A percentile compares a stretch with the other conserved stretches of the same genome.
These are phyloP conservation scores for Penicillium vulpinum DNA, from an alignment of 2,329 filamentous ascomycete species.

Conservation along the genomic window DNA sequence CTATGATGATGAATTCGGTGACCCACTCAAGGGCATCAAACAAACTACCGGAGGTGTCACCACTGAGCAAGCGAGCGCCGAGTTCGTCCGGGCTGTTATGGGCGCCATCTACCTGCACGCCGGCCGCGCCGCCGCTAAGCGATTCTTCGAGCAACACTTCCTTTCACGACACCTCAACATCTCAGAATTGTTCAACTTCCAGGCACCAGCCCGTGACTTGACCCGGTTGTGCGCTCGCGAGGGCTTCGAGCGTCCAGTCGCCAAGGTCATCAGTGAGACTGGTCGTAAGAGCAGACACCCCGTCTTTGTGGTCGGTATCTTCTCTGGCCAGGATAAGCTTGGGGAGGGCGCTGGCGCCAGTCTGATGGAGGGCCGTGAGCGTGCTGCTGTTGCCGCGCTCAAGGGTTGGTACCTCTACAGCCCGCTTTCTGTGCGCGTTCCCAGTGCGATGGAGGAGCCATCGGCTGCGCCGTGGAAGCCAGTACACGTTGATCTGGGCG, in stretches of 20 bases:
- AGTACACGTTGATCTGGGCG: slow-evolving; percentile 68
- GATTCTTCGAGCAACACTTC: slow-evolving; percentile 82
- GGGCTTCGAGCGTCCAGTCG: slow-evolving; percentile 83
- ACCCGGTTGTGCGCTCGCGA: slow-evolving; percentile 81
- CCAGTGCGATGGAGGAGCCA: slow-evolving; percentile 67
- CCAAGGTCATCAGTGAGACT: slow-evolving; percentile 85
- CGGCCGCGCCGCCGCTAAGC: slow-evolving; percentile 73
- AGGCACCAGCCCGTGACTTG: slow-evolving; percentile 79
- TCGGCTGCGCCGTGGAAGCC: slow-evolving; percentile 65
- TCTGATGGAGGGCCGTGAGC: slow-evolving; percentile 72
- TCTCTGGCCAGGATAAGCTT: slow-evolving; percentile 84
- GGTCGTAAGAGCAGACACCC: slow-evolving; percentile 80
- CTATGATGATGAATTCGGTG: slow-evolving; percentile 82
- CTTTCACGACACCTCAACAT: slow-evolving; percentile 77
- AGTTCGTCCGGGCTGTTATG: slow-evolving; percentile 79
- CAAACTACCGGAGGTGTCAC: slow-evolving; percentile 43
- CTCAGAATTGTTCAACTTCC: slow-evolving; percentile 77
- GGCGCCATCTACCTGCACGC: slow-evolving; percentile 84
- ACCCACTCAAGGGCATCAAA: slow-evolving; percentile 47
- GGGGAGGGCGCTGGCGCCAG: slow-evolving; percentile 83
- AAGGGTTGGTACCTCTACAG: slow-evolving; percentile 97
- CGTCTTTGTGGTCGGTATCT: slow-evolving; percentile 92
- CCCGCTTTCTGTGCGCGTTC: slow-evolving; percentile 66
- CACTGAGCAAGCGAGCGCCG: slow-evolving; percentile 63
- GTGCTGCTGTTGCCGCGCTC: slow-evolving; percentile 80